Evolutionary conservation across 2,329 filamentous ascomycete species (phyloP), one percentile per base, ranked within the genome.

Genomic region (Apiospora kogelbergensis): DNA sequence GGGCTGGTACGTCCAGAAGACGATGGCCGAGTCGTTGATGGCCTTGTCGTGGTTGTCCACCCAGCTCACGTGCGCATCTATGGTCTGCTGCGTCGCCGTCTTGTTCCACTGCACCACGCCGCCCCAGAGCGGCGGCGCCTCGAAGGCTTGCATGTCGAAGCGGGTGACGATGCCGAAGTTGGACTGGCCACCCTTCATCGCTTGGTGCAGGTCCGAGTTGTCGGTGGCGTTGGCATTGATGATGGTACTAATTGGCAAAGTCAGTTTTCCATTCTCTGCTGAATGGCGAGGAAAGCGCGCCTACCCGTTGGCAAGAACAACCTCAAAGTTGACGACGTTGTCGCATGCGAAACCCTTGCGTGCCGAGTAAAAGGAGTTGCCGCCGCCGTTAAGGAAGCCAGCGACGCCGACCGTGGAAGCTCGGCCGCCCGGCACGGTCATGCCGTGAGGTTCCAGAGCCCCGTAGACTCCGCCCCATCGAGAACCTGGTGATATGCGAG

Each of bases 311-410:
- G 80, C 80, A 1, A 84, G 78, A 4, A 86, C 82, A 33, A 86
- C 80, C 69, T 84, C 73, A 63, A 77, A 84, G 66, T 78, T 80
- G 45, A 78, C 68, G 1, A 86, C 79, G 42, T 81, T 83, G 68
- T 84, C 84, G 67, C 81, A 83, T 22, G 77, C 81, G 68, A 82
- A 82, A 2, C 85, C 84, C 48, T 80, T 75, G 0, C 77, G 76
- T 6, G 57, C 69, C 20, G 72, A 70, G 66, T 72, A 72, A 63
- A 73, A 74, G 1, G 70, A 72, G 60, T 74, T 72, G 20, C 76
- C 76, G 20, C 76, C 75, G 6, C 76, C 76, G 2, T 71, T 70
- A 13, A 74, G 67, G 48, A 78, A 75, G 46, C 75, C 76, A 9
- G 68, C 73, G 24, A 78, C 74, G n/a, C 75, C 76, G 17, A 78